These are phyloP conservation scores for Lipomyces japonicus DNA, from an alignment of 805 yeast genomes.

Conservation along the genomic window DNA sequence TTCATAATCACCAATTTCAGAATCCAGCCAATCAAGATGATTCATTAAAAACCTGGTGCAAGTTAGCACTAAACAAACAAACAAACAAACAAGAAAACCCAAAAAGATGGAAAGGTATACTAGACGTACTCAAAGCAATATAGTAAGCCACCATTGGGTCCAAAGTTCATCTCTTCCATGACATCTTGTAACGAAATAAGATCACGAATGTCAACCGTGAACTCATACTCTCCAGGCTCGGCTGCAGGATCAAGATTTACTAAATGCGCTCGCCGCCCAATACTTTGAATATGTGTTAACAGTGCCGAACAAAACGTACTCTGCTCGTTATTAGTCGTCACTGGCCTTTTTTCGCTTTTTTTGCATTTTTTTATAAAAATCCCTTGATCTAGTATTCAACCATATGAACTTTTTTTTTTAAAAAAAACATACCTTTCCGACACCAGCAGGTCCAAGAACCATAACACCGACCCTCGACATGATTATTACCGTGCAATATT, in stretches of 20 bases:
- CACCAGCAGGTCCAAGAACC: conserved; percentile 97
- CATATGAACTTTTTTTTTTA: too few relatives aligned
- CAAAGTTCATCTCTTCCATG: conserved; percentile 88
- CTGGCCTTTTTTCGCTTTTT: background rate
- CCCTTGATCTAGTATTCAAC: too few relatives aligned
- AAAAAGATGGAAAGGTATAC: background rate
- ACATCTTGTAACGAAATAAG: conserved; percentile 87
- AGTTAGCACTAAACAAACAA: background rate
- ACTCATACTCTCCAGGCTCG: conserved; percentile 85
- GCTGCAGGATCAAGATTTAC: conserved; percentile 98
- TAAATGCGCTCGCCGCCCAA: conserved; percentile 90
- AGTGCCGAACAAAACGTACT: conserved; percentile 88
- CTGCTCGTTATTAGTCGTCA: conserved; percentile 26
- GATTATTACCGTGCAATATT: too few relatives aligned
- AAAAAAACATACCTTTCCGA: conserved; percentile 55
- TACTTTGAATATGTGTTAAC: conserved; percentile 79
- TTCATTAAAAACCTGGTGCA: conserved; percentile 54
- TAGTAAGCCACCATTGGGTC: conserved; percentile 91
- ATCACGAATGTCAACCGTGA: conserved; percentile 88
- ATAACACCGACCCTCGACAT: conserved; percentile 96
- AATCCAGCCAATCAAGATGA: conserved; percentile 95
- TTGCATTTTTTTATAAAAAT: background rate
- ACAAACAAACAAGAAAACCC: background rate
- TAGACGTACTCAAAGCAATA: conserved; percentile 78
- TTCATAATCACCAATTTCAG: conserved; percentile 90